Percentiles rank a stretch among this genome's conserved stretches.
phyloP scores from a whole-genome alignment of 2,329 filamentous ascomycete species.

The Cytospora piceicola region DNA sequence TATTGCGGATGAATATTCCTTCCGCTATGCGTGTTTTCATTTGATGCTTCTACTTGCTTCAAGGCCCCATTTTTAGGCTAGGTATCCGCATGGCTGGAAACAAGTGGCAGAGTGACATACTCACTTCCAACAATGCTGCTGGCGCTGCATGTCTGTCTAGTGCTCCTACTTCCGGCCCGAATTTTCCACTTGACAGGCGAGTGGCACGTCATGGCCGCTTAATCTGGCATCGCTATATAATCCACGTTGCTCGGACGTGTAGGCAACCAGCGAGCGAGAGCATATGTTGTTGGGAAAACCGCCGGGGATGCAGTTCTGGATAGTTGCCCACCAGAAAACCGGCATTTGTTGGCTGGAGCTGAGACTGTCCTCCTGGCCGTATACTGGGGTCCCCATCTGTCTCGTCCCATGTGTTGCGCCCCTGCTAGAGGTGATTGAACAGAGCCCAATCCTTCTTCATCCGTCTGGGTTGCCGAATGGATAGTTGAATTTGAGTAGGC shows the following conservation, averaged over 20 bases:
- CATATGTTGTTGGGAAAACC: neutral
- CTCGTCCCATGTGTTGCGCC: neutral
- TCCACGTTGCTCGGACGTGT: neutral
- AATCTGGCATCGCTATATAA: neutral
- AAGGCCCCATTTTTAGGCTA: neutral
- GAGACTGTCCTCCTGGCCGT: too few species aligned
- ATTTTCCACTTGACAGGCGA: neutral
- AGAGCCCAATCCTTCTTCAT: neutral
- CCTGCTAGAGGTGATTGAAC: neutral
- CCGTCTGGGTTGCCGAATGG: conserved; percentile 74
- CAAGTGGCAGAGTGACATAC: neutral
- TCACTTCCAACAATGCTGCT: neutral
- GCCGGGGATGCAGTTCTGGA: neutral
- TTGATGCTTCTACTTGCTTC: neutral
- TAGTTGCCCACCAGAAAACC: neutral
- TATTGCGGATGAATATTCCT: neutral
- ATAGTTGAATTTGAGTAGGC: conserved; percentile 94
- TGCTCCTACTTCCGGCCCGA: neutral
- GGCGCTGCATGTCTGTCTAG: neutral
- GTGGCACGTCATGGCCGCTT: neutral
- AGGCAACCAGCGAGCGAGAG: too few species aligned
- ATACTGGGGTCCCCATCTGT: too few species aligned
- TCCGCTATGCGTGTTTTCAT: neutral
- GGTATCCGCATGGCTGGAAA: neutral
- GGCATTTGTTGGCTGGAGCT: neutral